Conservation (phyloP, 805 yeast species). For the Candida maltosa region DNA sequence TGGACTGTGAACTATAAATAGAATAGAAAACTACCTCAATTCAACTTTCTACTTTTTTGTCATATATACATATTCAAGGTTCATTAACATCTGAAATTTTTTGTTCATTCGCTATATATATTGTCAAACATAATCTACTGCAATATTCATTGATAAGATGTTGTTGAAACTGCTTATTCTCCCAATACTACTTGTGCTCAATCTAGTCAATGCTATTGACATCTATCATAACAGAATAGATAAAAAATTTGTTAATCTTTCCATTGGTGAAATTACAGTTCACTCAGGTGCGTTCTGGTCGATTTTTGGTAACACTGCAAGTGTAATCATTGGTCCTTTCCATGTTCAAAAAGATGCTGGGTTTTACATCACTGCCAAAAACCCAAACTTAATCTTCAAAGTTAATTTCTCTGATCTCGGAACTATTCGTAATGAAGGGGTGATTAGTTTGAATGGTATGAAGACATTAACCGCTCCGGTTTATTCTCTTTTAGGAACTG, state of each 20-base stretch:
- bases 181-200: no score
- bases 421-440: slow-evolving; percentile 15
- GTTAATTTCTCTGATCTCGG: slow-evolving; percentile 14
- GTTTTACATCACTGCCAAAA: slow-evolving; percentile 19
- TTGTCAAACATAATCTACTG: no score
- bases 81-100: no score
- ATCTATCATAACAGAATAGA: slow-evolving; percentile 13
- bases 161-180: no score
- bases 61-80: no score
- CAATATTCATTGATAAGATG: no score
- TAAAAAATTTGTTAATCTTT: slow-evolving; percentile 14
- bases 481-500: slow-evolving; percentile 13
- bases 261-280: slow-evolving; percentile 18
- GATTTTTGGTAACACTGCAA: slow-evolving; percentile 19
- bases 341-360: slow-evolving; percentile 19
- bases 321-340: slow-evolving; percentile 19
- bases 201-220: no score
- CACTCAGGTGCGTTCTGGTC: slow-evolving; percentile 23
- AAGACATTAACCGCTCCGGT: slow-evolving; percentile 14
- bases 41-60: no score
- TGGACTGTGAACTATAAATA: no score
- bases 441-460: slow-evolving; percentile 19
- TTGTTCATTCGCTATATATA: no score
- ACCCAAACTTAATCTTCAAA: slow-evolving; percentile 8
- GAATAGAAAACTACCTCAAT: no score